Base-by-base conservation (phyloP, 1,284 basidiomycete species). In the Austroboletus niveus region DNA sequence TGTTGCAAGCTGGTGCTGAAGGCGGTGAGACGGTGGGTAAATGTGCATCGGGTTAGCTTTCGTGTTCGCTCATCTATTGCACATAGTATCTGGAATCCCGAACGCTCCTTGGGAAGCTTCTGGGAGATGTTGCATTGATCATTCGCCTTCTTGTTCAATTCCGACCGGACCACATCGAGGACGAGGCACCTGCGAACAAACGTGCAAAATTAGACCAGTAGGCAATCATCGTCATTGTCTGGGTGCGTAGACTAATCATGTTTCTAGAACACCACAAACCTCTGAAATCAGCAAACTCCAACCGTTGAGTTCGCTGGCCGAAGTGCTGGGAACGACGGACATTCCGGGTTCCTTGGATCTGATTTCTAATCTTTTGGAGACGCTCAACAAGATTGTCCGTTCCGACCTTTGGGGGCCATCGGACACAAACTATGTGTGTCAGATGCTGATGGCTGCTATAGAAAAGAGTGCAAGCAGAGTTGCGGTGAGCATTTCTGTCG, bases 381-480 rank as follows among this genome's bases (percentile, higher is more conserved):
- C 85, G 1, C 75, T 97, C 38, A 84, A 80, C 53, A 79, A 78
- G 44, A 76, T 93, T 7, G 73, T 89, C 4, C 66, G 60, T 52
- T 74, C 76, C 12, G 64, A 77, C 5, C 66, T 77, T 5, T 61
- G 75, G 24, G 64, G 74, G 3, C 73, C 76, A 24, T 75, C 78
- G n/a, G 89, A 92, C 44, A 77, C 84, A 24, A 84, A 80, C 58
- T 97, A 92, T 60, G 73, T 89, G n/a, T 86, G 93, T 64, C 94
- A 96, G 68, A 78, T 94, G 57, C 68, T 96, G 22, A 89, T 97
- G 79, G 83, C 87, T 14, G 87, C 87, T 4, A 77, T 95, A 43
- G 86, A 92, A 54, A 84, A 81, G 55, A 75, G 84, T 29, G 80
- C 89, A 1, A 78, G 76, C 45, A 78, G 82, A 58, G 77, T 94